Base-by-base conservation (phyloP, 495 filamentous ascomycete genomes). In the Penicillium lividum region DNA sequence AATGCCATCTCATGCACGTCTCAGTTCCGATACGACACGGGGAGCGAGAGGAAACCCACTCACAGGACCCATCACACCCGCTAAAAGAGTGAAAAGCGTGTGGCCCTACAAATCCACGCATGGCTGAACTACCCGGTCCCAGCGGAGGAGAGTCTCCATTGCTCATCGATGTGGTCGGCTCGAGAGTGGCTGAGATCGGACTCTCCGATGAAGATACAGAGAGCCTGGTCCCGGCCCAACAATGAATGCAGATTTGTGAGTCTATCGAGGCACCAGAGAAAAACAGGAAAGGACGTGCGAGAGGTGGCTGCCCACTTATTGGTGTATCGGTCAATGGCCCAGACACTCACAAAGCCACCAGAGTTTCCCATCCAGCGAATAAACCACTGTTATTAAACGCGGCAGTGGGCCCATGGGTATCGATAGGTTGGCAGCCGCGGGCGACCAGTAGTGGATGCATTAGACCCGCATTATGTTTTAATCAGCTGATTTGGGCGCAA, bases 401-500 rank as follows among this genome's bases (percentile, higher is more conserved):
- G 58, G 43, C 8, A 51, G 33, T 51, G 58, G 44, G 22, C 18
- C 6, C 16, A 45, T 33, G 25, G 30, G 15, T 29, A 51, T 53
- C 31, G 47, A 64, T 57, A 57, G 59, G 60, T 59, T 58, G 49
- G 59, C 50, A 56, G 52, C 54, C 57, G 40, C 55, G 57, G 50
- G 56, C 46, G 57, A 57, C 49, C 30, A 45, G 38, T 59, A 51
- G 40, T 54, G 33, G 50, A 56, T 68, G 71, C 71, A 70, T 71
- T 73, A 73, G 64, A 58, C 68, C 65, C 70, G 71, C 73, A 75
- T 62, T 55, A 44, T 51, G 43, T 51, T 63, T 47, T 59, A 11
- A 69, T 75, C 73, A 75, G 64, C 69, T 75, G 73, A 75, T 71
- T 57, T 36, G 34, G 29, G 50, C 10, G n/a, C 16, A 15, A 38